phyloP scores from a whole-genome alignment of 2,329 filamentous ascomycete genomes.

The Stemphylium vesicarium region DNA sequence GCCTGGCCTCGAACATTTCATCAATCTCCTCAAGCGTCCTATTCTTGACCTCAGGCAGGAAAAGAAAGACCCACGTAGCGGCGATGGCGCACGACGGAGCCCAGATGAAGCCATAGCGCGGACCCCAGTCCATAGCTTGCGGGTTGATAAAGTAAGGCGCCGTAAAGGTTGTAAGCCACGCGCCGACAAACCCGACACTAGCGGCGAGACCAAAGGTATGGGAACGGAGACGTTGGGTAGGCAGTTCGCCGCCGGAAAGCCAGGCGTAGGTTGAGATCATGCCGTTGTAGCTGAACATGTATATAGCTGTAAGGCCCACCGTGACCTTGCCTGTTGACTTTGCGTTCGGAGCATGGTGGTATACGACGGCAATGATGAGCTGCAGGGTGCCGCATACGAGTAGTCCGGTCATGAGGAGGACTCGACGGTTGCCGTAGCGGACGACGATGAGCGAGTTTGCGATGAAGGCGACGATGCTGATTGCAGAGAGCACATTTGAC shows the following conservation, averaged over 20 bases:
- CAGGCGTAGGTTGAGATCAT: conserved; percentile 64
- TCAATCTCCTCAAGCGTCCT: conserved; percentile 62
- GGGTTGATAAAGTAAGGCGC: conserved; percentile 68
- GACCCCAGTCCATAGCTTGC: conserved; percentile 61
- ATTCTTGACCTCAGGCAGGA: conserved; percentile 61
- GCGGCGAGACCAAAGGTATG: conserved; percentile 64
- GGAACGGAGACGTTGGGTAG: conserved; percentile 62
- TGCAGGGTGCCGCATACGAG: conserved; percentile 61
- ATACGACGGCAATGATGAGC: conserved; percentile 61
- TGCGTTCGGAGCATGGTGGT: conserved; percentile 52
- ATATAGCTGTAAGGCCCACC: conserved; percentile 61
- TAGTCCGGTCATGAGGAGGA: conserved; percentile 61
- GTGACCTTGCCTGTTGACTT: conserved; percentile 54
- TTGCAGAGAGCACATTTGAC: conserved; percentile 60
- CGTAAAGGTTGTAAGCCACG: conserved; percentile 64
- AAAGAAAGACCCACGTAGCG: conserved; percentile 51
- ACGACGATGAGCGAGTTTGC: conserved; percentile 63
- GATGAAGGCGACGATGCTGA: conserved; percentile 62
- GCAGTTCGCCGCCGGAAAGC: conserved; percentile 64
- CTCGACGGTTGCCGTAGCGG: conserved; percentile 59
- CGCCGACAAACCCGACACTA: conserved; percentile 59
- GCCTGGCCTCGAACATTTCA: conserved; percentile 57
- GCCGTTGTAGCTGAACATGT: conserved; percentile 62
- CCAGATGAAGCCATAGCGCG: conserved; percentile 65
- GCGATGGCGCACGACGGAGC: conserved; percentile 45